Percentiles rank a stretch among this genome's conserved stretches.
Conservation (phyloP, 805 yeast genomes). For the Cyberlindnera veronae region DNA sequence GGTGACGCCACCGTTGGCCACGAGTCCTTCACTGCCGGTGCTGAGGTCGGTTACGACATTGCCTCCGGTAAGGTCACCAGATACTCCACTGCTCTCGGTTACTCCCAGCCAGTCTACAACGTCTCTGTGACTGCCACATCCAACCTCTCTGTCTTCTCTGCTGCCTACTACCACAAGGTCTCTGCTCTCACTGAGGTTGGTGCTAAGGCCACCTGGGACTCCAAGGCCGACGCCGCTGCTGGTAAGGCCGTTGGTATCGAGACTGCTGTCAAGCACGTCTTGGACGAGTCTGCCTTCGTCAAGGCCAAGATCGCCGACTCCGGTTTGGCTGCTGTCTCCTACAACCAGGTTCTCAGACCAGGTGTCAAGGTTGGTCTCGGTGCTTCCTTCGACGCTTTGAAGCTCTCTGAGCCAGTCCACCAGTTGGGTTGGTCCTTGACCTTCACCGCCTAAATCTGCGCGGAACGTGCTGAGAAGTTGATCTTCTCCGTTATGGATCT, state of each 20-base stretch:
- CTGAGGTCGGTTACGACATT: constrained; percentile 95
- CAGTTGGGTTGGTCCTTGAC: constrained; percentile 94
- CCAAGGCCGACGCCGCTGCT: constrained; percentile 62
- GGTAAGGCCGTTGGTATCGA: constrained; percentile 84
- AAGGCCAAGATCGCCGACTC: constrained; percentile 97
- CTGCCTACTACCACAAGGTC: constrained; percentile 96
- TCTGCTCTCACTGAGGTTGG: constrained; percentile 92
- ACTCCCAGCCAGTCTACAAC: constrained; percentile 83
- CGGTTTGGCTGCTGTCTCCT: constrained; percentile 89
- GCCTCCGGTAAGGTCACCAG: constrained; percentile 88
- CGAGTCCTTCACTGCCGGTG: constrained; percentile 96
- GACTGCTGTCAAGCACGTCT: constrained; percentile 90
- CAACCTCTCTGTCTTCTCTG: constrained; percentile 86
- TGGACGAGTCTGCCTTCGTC: constrained; percentile 84
- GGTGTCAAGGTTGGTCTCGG: constrained; percentile 97
- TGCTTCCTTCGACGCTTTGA: constrained; percentile 93
- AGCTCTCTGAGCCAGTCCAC: constrained; percentile 95
- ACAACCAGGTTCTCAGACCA: constrained; percentile 92
- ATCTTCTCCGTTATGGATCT: constrained; percentile 4
- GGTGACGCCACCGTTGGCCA: constrained; percentile 95
- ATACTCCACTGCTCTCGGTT: constrained; percentile 92
- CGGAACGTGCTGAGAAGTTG: constrained; percentile 4
- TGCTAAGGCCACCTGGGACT: constrained; percentile 95
- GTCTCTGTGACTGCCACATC: constrained; percentile 75
- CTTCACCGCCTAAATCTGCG: constrained; percentile 73